phyloP scores from a whole-genome alignment of 345 rosid species.

The Populus davidiana region DNA sequence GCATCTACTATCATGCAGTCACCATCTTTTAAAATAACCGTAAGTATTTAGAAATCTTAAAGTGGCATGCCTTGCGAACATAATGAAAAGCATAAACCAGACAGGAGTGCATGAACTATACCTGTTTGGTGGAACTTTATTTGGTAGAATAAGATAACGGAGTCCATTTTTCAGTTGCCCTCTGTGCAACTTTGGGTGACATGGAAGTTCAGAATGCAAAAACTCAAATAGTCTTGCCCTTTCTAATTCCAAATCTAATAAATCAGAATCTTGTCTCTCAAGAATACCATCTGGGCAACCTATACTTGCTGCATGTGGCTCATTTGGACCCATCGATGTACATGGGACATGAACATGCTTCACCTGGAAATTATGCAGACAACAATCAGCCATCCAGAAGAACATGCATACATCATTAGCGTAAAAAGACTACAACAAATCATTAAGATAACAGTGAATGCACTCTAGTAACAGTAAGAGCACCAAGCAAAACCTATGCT shows the following conservation, averaged over 20 bases:
- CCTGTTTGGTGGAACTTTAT: constrained; percentile 97
- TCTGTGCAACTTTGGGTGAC: constrained; percentile 79
- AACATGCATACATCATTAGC: not conserved
- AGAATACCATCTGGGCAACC: constrained; percentile 76
- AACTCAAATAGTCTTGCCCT: constrained; percentile 47
- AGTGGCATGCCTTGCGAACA: not conserved
- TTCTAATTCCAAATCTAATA: constrained; percentile 47
- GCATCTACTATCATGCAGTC: not conserved
- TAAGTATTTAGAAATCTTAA: not conserved
- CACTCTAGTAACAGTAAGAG: not conserved
- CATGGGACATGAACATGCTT: constrained; percentile 41
- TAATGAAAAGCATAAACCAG: not conserved
- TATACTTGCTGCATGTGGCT: constrained; percentile 91
- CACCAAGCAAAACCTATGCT: not conserved
- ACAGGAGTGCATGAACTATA: constrained; percentile 20
- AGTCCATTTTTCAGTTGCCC: constrained; percentile 95
- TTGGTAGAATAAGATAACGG: constrained; percentile 88
- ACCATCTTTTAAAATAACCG: not conserved
- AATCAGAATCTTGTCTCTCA: constrained; percentile 68
- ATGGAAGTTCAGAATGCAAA: constrained; percentile 69
- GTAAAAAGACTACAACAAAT: not conserved
- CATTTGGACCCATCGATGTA: constrained; percentile 94
- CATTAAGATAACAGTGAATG: not conserved
- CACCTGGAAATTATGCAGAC: constrained; percentile 36
- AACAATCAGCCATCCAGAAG: not conserved